A percentile compares a stretch with the other conserved stretches of the same genome.
These are phyloP conservation scores for Penicillium paradoxum DNA, from an alignment of 495 filamentous ascomycete genomes.

Conservation along the genomic window DNA sequence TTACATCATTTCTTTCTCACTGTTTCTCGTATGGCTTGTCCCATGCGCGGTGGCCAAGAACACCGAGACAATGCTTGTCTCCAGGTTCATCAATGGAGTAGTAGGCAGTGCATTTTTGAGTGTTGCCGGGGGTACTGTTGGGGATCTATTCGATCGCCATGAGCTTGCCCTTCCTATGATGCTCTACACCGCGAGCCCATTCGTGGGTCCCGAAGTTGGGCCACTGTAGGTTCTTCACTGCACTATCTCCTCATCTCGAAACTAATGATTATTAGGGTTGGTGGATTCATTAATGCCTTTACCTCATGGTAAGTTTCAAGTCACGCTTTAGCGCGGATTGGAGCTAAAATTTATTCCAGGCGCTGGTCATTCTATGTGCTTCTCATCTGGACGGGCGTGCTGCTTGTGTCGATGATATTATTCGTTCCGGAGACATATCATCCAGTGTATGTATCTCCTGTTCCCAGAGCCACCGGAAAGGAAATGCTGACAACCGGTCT, in stretches of 20 bases:
- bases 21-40: slow-evolving; percentile 82
- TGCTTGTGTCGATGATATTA: slow-evolving; percentile 58
- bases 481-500: slow-evolving; percentile 25
- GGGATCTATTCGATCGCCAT: slow-evolving; percentile 75
- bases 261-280: slow-evolving; percentile 30
- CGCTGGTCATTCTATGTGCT: slow-evolving; percentile 89
- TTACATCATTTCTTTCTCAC: slow-evolving; percentile 70
- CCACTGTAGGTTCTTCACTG: slow-evolving; percentile 45
- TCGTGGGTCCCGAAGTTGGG: slow-evolving; percentile 57
- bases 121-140: slow-evolving; percentile 87
- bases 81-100: slow-evolving; percentile 80
- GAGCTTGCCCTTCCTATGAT: slow-evolving; percentile 74
- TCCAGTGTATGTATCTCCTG: slow-evolving; percentile 44
- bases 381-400: slow-evolving; percentile 69
- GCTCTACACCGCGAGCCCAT: slow-evolving; percentile 74
- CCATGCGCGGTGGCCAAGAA: slow-evolving; percentile 85
- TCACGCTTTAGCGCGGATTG: background rate
- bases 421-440: slow-evolving; percentile 92
- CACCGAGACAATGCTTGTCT: slow-evolving; percentile 74
- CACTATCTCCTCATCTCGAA: slow-evolving; percentile 26
- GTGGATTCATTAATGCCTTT: slow-evolving; percentile 74
- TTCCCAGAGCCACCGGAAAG: background rate
- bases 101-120: slow-evolving; percentile 83
- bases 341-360: slow-evolving; percentile 29
- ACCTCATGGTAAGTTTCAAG: slow-evolving; percentile 55